phyloP scores from a whole-genome alignment of 257 asterid genomes.

The Rhazya stricta region DNA sequence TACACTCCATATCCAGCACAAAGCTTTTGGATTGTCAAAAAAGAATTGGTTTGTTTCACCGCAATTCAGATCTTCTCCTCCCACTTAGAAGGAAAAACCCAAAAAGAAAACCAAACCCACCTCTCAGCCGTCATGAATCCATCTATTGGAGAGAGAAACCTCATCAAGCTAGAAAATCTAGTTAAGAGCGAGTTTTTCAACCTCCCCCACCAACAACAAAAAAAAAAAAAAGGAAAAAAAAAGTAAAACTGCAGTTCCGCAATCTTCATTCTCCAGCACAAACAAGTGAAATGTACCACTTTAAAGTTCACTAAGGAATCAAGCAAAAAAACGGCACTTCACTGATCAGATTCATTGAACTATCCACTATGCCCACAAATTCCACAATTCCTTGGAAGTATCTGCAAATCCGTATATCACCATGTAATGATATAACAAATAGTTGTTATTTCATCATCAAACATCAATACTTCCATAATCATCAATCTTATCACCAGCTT shows the following conservation, averaged over 20 bases:
- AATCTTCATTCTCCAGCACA: neutral
- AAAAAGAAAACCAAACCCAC: constrained; percentile 6
- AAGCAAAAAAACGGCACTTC: neutral
- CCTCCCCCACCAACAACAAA: too few relatives aligned
- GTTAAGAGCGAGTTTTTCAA: too few relatives aligned
- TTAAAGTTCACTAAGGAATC: neutral
- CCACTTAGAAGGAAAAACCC: neutral
- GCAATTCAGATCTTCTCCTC: neutral
- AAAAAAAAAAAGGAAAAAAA: too few relatives aligned
- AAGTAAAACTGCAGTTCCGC: neutral
- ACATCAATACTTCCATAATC: neutral
- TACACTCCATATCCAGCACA: neutral
- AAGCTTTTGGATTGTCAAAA: neutral
- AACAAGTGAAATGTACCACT: neutral
- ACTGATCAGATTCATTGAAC: neutral
- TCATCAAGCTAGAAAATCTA: neutral
- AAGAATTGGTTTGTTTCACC: neutral
- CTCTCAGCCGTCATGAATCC: neutral
- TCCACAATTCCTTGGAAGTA: too few relatives aligned
- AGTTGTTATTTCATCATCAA: neutral
- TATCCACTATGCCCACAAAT: neutral
- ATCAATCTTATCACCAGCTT: neutral
- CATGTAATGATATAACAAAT: neutral
- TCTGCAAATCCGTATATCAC: neutral
- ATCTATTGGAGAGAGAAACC: neutral